Base-by-base conservation (phyloP, 2,329 filamentous ascomycete species). In the Xylariaceae sp. region DNA sequence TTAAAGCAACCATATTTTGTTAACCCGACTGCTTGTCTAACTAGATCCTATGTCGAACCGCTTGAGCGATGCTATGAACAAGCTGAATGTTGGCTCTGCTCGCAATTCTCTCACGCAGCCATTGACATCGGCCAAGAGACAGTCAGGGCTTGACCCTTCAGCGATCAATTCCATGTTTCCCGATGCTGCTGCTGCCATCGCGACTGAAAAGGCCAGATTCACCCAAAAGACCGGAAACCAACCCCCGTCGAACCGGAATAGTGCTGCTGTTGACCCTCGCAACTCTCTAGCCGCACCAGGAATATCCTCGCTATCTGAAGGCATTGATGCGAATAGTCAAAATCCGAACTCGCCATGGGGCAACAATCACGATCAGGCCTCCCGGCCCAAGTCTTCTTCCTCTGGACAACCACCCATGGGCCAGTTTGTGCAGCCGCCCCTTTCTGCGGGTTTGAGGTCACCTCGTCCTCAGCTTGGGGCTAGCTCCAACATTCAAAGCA, bases 131-230 rank as follows among this genome's bases (percentile, higher is more conserved):
- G 83, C 85, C 48, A 97, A 96, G 76, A 86, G 94, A 63, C 94
- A 95, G 70, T 97, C 94, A 43, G 91, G 88, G n/a, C 84, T 99
- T 53, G 92, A 97, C 69, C 81, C 89, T 5, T 90, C 87, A 30
- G 95, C 90, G 21, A 96, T 99, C 73, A 96, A 96, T 72, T 91
- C 90, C 65, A 97, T 99, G 94, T 99, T 99, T 71, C 94, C 94
- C 6, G 94, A 99, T 75, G 94, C 94, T 42, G 94, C 94, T 13
- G 92, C 92, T 40, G 94, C 94, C n/a, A 97, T 99, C 70, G 92
- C 92, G 22, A 95, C 94, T 57, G 92, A 99, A 72, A 96, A 96
- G 76, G 92, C 92, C 54, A 95, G 96, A 70, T 97, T 95, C 68
- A 95, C 92, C 16, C 92, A 96, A 71, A 89, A 95, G 70, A 96